A percentile compares a stretch with the other conserved stretches of the same genome.
Conservation (phyloP, 2,329 filamentous ascomycete species). For the Zopfia rhizophila region DNA sequence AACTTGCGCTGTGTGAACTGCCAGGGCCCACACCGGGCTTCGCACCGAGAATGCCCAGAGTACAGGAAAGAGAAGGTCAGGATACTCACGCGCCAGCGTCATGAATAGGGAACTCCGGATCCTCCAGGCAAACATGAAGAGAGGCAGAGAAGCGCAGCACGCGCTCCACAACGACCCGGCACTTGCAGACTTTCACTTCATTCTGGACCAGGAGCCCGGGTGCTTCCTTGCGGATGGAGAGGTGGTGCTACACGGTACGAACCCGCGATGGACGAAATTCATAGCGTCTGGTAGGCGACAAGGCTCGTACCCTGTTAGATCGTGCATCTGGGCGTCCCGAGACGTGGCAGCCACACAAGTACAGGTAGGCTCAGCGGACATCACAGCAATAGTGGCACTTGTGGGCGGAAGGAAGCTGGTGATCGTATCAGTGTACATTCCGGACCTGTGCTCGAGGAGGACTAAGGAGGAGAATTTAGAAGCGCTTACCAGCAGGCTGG, state of each 20-base stretch:
- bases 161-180: conserved; percentile 20
- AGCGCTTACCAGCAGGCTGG: background rate
- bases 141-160: conserved; percentile 18
- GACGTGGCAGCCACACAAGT: conserved; percentile 1
- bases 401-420: background rate
- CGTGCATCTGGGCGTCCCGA: conserved; percentile 10
- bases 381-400: background rate
- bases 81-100: conserved; percentile 15
- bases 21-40: conserved; percentile 11
- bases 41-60: conserved; percentile 9
- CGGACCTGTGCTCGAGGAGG: background rate
- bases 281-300: conserved; percentile 8
- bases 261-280: conserved; percentile 12
- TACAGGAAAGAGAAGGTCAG: conserved; percentile 11
- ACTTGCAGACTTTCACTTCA: conserved; percentile 20
- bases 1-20: too few species aligned
- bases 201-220: conserved; percentile 15
- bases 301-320: conserved; percentile 9
- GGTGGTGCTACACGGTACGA: conserved; percentile 11
- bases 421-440: background rate
- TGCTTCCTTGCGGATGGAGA: conserved; percentile 14
- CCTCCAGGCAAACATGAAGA: conserved; percentile 20
- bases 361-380: background rate
- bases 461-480: background rate
- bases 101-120: conserved; percentile 20